Percentiles rank a stretch among this genome's conserved stretches.
Evolutionary conservation across 2,329 filamentous ascomycete genomes (phyloP).

Genomic region (Ophiostoma sp.): DNA sequence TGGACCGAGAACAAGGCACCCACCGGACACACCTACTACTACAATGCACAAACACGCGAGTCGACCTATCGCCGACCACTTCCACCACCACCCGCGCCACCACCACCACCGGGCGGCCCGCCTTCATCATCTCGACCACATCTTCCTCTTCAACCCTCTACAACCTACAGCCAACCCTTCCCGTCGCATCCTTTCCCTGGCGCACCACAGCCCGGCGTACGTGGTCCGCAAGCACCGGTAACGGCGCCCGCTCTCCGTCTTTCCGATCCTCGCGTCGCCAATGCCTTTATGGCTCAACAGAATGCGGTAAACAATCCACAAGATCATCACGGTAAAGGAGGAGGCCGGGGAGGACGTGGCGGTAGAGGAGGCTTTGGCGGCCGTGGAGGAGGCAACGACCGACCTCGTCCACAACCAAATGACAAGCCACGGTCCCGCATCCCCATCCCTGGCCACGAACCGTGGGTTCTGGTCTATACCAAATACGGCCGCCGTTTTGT

Average conservation of each 20-base stretch:
- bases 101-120: constrained; percentile 34
- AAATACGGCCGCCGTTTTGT: constrained; percentile 87
- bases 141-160: constrained; percentile 36
- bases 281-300: constrained; percentile 61
- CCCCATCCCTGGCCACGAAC: constrained; percentile 74
- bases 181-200: background rate
- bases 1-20: constrained; percentile 96
- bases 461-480: constrained; percentile 92
- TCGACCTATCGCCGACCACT: constrained; percentile 81
- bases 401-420: constrained; percentile 64
- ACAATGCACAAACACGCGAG: constrained; percentile 76
- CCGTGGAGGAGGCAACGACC: constrained; percentile 48
- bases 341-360: background rate
- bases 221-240: constrained; percentile 43
- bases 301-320: background rate
- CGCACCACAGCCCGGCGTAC: background rate
- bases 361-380: background rate
- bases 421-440: constrained; percentile 82
- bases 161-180: constrained; percentile 32
- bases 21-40: constrained; percentile 84
- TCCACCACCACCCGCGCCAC: background rate
- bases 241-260: constrained; percentile 42
- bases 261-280: constrained; percentile 57
- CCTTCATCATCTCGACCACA: constrained; percentile 29
- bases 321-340: constrained; percentile 32